Percentiles rank a stretch among this genome's conserved stretches.
These are phyloP conservation scores for Microstegium vimineum DNA, from an alignment of 176 grass and related monocot genomes.

Conservation along the genomic window DNA sequence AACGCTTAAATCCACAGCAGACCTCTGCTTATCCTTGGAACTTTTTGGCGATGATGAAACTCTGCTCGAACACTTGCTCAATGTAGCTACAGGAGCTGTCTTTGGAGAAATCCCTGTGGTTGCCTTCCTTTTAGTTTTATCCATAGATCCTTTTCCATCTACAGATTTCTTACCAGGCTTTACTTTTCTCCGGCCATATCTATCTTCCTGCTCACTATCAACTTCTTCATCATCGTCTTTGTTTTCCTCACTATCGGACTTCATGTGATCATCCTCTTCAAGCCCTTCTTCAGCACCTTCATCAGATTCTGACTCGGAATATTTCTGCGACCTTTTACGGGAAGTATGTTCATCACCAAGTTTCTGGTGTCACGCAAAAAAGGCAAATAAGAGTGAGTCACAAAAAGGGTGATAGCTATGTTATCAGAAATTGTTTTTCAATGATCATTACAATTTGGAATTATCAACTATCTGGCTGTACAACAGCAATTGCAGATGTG, in stretches of 20 bases:
- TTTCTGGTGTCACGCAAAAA: conserved; percentile 35
- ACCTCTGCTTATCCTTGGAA: conserved; percentile 38
- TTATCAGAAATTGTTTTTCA: not conserved
- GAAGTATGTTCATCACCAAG: conserved; percentile 24
- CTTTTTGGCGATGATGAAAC: conserved; percentile 31
- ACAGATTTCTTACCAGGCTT: conserved; percentile 38
- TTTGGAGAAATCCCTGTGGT: conserved; percentile 26
- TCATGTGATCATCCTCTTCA: conserved; percentile 30
- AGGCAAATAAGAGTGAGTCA: not conserved
- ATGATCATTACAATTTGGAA: not conserved
- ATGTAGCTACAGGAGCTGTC: conserved; percentile 14
- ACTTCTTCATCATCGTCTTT: conserved; percentile 23
- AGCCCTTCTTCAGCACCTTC: conserved; percentile 31
- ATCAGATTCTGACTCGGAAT: conserved; percentile 37
- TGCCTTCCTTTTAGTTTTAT: conserved; percentile 43
- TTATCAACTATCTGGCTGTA: not conserved
- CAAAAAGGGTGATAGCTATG: not conserved
- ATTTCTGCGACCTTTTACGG: conserved; percentile 28
- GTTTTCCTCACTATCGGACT: conserved; percentile 31
- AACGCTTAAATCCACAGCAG: conserved; percentile 46
- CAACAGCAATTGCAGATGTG: not conserved
- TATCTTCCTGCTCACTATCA: conserved; percentile 40
- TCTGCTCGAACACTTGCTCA: conserved; percentile 35
- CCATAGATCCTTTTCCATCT: conserved; percentile 40
- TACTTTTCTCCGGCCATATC: conserved; percentile 31